These are phyloP conservation scores for Botrytis tulipae DNA, from an alignment of 2,329 filamentous ascomycete genomes.

Conservation along the genomic window DNA sequence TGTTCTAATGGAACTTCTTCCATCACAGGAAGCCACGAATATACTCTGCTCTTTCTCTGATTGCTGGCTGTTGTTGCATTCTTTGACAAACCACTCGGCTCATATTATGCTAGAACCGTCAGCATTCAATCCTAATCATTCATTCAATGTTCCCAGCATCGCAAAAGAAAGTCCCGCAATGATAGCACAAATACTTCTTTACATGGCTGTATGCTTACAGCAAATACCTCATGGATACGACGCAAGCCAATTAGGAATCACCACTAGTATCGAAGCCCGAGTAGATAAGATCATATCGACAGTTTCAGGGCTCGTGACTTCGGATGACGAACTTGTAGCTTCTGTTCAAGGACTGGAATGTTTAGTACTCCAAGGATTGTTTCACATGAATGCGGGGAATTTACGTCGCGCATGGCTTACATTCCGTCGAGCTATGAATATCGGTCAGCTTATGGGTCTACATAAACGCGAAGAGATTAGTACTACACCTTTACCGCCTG, in stretches of 20 bases:
- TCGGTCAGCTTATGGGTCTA: slow-evolving; percentile 42
- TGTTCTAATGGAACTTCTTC: slow-evolving; percentile 34
- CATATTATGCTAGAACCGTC: slow-evolving; percentile 14
- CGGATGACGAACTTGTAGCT: slow-evolving; percentile 47
- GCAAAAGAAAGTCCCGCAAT: slow-evolving; percentile 30
- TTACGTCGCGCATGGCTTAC: slow-evolving; percentile 50
- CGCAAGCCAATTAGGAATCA: slow-evolving; percentile 26
- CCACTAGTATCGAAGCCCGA: slow-evolving; percentile 28
- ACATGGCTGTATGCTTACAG: slow-evolving; percentile 35
- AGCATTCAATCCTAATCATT: slow-evolving; percentile 10
- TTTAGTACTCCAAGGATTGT: slow-evolving; percentile 49
- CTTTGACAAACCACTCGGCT: slow-evolving; percentile 23
- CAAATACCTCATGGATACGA: slow-evolving; percentile 34
- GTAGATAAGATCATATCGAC: slow-evolving; percentile 34
- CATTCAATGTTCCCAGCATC: slow-evolving; percentile 31
- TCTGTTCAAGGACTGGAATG: slow-evolving; percentile 53
- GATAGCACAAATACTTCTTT: slow-evolving; percentile 35
- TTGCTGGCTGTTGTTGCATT: slow-evolving; percentile 34
- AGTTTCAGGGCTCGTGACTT: slow-evolving; percentile 42
- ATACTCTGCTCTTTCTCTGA: slow-evolving; percentile 29
- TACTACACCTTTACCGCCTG: slow-evolving; percentile 10
- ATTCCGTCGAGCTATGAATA: slow-evolving; percentile 47
- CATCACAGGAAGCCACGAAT: slow-evolving; percentile 34
- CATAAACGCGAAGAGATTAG: slow-evolving; percentile 26
- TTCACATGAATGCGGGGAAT: slow-evolving; percentile 48